Conservation (phyloP, 108 stramenopile genomes). For the Skeletonema menzelii region DNA sequence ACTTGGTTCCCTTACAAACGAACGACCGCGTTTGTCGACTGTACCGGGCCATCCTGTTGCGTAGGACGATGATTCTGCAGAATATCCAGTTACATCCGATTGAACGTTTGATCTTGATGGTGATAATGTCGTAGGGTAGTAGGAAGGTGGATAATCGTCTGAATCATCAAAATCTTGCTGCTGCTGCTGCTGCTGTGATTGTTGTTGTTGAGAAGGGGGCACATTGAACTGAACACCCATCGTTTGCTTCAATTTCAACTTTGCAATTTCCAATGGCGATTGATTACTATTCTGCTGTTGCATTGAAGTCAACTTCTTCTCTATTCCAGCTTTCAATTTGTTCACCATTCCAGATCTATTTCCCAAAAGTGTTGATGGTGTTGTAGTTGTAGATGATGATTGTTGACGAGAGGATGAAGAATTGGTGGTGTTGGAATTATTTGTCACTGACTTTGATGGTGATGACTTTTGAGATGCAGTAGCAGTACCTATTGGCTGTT, state of each 20-base stretch:
- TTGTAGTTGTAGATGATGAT: not conserved
- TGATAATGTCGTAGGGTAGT: constrained; percentile 10
- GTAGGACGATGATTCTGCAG: constrained; percentile 44
- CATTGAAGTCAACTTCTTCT: not conserved
- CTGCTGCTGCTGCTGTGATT: not conserved
- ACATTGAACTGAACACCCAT: not conserved
- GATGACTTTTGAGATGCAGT: not conserved
- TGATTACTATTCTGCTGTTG: not conserved
- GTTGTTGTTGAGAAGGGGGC: not conserved
- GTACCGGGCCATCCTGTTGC: constrained; percentile 79
- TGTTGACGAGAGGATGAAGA: not conserved
- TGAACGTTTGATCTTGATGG: constrained; percentile 39
- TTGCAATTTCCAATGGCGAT: not conserved
- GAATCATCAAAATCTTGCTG: not conserved
- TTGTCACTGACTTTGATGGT: constrained; percentile 1
- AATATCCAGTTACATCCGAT: constrained; percentile 33
- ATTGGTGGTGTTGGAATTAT: not conserved
- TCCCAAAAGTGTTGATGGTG: not conserved
- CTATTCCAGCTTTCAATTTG: not conserved
- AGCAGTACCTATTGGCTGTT: not conserved
- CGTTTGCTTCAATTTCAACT: not conserved
- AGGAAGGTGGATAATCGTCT: not conserved
- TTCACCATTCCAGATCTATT: not conserved
- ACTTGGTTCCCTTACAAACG: constrained; percentile 56
- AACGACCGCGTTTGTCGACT: constrained; percentile 61